A percentile compares a stretch with the other conserved stretches of the same genome.
These are phyloP conservation scores for Psilocybe azurescens DNA, from an alignment of 768 basidiomycete species.

Conservation along the genomic window DNA sequence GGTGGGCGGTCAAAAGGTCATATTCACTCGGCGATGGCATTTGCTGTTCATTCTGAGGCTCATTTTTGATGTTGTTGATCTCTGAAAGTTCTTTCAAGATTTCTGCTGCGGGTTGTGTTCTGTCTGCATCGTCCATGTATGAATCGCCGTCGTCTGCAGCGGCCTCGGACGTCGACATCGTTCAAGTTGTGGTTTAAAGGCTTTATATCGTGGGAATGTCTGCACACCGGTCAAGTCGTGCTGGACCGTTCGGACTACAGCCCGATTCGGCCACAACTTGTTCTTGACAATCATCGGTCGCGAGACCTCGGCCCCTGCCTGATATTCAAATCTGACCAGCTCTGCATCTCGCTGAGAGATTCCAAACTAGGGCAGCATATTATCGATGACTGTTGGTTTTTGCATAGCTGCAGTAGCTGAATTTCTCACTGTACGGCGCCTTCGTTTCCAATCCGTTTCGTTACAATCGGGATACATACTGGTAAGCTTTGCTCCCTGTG, in stretches of 20 bases:
- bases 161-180: slow-evolving; percentile 22
- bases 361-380: no score
- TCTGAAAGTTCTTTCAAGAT: slow-evolving; percentile 38
- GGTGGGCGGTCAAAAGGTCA: slow-evolving; percentile 63
- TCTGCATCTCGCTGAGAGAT: no score
- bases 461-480: no score
- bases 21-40: slow-evolving; percentile 65
- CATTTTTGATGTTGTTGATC: slow-evolving; percentile 31
- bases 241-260: neutral
- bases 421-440: no score
- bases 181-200: slow-evolving; percentile 19
- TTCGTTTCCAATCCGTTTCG: no score
- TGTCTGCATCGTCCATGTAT: slow-evolving; percentile 29
- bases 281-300: no score
- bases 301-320: no score
- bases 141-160: slow-evolving; percentile 24
- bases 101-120: slow-evolving; percentile 40
- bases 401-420: no score
- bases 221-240: neutral
- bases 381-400: no score
- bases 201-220: slow-evolving; percentile 1
- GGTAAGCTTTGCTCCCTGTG: no score
- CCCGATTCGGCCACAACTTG: neutral
- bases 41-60: slow-evolving; percentile 28
- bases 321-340: no score